Evolutionary conservation across 495 filamentous ascomycete species (phyloP), one percentile per base, ranked within the genome.

Genomic region (Tuber borchii): DNA sequence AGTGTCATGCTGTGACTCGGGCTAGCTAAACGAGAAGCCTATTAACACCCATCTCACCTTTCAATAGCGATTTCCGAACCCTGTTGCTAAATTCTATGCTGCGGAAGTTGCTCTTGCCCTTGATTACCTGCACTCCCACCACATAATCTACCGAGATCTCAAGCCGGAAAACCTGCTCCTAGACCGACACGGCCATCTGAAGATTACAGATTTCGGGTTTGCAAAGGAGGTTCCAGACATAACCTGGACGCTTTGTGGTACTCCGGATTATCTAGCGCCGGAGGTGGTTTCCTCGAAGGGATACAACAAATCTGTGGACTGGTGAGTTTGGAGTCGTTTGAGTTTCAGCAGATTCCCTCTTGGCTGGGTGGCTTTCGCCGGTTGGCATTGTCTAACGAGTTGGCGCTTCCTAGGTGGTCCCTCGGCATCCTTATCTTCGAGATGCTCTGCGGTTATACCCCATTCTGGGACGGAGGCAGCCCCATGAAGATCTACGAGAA

Each of bases 401-500:
- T 78, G n/a, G 44, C 56, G 19, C 42, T 71, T 74, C 78, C 31
- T 78, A 97, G 95, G 95, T 99, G 95, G 95, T 97, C 95, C 65
- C 86, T 99, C 69, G 95, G 95, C 61, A 98, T 99, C 85, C 87
- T 99, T 72, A 98, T 99, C 82, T 99, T 97, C 82, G 95, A 99
- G 86, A 99, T 99, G 95, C 90, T 99, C 31, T 97, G 95, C 83
- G 95, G 95, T 20, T 98, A 97, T 84, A 98, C 95, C 20, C 95
- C 95, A 5, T 99, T 99, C 86, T 99, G 94, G 94, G 95, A 99
- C 84, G 92, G 92, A 74, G 95, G 95, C 46, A 97, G 93, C 8
- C 94, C 95, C 2, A 97, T 98, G 88, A 97, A 97, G 86, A 99
- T 99, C 79, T 99, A 99, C 84, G 95, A 98, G 86, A 99, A 99